Conservation (phyloP, 257 asterid genomes). For the Pogostemon cablin region DNA sequence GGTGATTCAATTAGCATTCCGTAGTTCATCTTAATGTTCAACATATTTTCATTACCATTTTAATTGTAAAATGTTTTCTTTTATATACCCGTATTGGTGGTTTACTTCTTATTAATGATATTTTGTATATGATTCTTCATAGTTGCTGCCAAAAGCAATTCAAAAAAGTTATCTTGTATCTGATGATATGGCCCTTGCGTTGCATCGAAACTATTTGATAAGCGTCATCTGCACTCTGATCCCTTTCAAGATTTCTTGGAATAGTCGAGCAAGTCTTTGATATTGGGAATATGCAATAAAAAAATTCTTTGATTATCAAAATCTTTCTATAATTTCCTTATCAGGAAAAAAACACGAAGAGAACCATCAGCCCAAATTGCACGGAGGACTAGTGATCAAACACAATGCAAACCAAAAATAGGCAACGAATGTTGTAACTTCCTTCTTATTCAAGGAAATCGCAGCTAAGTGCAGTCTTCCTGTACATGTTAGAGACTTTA, state of each 20-base stretch:
- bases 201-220: conserved; percentile 95
- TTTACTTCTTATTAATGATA: too few species aligned
- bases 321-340: conserved; percentile 21
- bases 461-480: conserved; percentile 82
- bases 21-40: too few species aligned
- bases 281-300: neutral
- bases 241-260: neutral
- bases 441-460: conserved; percentile 82
- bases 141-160: conserved; percentile 50
- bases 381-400: conserved; percentile 88
- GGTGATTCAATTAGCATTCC: too few species aligned
- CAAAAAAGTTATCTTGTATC: conserved; percentile 92
- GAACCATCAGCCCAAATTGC: conserved; percentile 94
- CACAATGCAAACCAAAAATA: conserved; percentile 96
- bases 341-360: conserved; percentile 97
- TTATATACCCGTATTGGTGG: too few species aligned
- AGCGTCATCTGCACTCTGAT: conserved; percentile 8
- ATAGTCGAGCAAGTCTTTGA: neutral
- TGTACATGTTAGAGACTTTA: conserved; percentile 57
- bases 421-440: conserved; percentile 88
- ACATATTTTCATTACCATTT: too few species aligned
- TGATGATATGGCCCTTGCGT: conserved; percentile 98
- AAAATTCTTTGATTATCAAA: neutral
- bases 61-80: too few species aligned
- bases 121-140: too few species aligned